A percentile compares a stretch with the other conserved stretches of the same genome.
Conservation (phyloP, 2,329 filamentous ascomycete genomes). For the Nothomitra cinnamomea region DNA sequence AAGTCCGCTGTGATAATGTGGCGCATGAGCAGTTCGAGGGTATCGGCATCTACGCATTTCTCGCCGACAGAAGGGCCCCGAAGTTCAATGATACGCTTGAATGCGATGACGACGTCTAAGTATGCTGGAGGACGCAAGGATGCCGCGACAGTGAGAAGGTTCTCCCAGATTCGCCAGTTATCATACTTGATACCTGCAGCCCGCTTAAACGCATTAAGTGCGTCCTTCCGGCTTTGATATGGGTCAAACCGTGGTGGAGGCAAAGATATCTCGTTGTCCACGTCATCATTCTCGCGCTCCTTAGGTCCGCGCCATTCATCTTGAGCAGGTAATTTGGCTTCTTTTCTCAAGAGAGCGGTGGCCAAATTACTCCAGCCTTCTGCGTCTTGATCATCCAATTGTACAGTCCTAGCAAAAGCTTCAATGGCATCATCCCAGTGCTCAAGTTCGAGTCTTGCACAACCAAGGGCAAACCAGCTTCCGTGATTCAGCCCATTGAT, state of each 20-base stretch:
- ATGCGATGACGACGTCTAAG: slow-evolving; percentile 56
- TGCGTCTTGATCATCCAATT: slow-evolving; percentile 73
- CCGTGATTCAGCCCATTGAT: slow-evolving; percentile 69
- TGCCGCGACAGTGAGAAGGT: slow-evolving; percentile 73
- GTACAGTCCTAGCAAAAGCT: slow-evolving; percentile 68
- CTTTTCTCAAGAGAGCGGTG: slow-evolving; percentile 59
- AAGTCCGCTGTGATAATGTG: slow-evolving; percentile 41
- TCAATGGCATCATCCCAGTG: slow-evolving; percentile 65
- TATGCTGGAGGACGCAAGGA: slow-evolving; percentile 61
- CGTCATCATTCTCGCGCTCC: slow-evolving; percentile 22
- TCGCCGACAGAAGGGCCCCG: slow-evolving; percentile 51
- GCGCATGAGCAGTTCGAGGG: slow-evolving; percentile 55
- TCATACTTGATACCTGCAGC: slow-evolving; percentile 70
- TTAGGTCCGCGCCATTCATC: slow-evolving; percentile 18
- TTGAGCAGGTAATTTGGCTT: slow-evolving; percentile 27
- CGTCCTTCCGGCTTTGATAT: slow-evolving; percentile 49
- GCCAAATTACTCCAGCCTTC: slow-evolving; percentile 93
- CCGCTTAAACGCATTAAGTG: slow-evolving; percentile 71
- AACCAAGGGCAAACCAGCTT: slow-evolving; percentile 81
- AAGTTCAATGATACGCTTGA: slow-evolving; percentile 60
- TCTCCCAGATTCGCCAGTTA: slow-evolving; percentile 92
- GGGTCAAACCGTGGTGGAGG: slow-evolving; percentile 27
- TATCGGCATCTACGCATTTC: slow-evolving; percentile 55
- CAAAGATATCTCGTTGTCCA: neutral
- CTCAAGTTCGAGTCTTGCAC: slow-evolving; percentile 63